Percentiles rank a stretch among this genome's conserved stretches.
These are phyloP conservation scores for Aspergillus carbonarius DNA, from an alignment of 2,329 filamentous ascomycete species.

Conservation along the genomic window DNA sequence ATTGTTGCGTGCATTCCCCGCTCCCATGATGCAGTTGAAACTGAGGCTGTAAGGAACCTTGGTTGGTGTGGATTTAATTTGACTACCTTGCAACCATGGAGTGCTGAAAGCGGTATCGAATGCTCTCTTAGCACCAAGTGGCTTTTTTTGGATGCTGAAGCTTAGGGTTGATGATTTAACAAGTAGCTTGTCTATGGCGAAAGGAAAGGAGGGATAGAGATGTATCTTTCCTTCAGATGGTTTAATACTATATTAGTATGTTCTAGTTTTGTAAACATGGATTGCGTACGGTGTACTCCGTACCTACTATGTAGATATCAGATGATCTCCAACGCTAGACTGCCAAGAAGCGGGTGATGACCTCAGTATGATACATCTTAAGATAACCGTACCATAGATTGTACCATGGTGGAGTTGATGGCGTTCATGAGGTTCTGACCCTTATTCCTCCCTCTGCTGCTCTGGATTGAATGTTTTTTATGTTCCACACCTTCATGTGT, in stretches of 20 bases:
- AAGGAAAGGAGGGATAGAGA: not conserved
- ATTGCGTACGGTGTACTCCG: too few relatives aligned
- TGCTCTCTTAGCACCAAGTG: constrained; percentile 73
- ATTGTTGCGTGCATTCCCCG: constrained; percentile 82
- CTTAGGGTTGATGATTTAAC: constrained; percentile 50
- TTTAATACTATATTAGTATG: not conserved
- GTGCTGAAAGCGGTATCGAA: constrained; percentile 46
- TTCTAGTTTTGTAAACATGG: not conserved
- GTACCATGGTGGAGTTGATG: too few relatives aligned
- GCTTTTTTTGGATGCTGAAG: constrained; percentile 86
- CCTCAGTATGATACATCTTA: not conserved
- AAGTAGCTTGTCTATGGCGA: not conserved
- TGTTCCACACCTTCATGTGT: not conserved
- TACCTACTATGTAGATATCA: not conserved
- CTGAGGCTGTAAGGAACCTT: constrained; percentile 71
- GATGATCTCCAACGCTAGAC: not conserved
- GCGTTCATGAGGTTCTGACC: too few relatives aligned
- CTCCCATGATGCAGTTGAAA: constrained; percentile 60
- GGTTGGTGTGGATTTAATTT: constrained; percentile 93
- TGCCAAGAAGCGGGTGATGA: not conserved
- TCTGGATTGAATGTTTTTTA: not conserved
- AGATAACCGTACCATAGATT: not conserved
- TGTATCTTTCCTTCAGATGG: not conserved
- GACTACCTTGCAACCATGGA: constrained; percentile 76
- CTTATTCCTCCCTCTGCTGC: not conserved